A percentile compares a stretch with the other conserved stretches of the same genome.
These are phyloP conservation scores for Glaciozyma martinii DNA, from an alignment of 768 basidiomycete genomes.

Conservation along the genomic window DNA sequence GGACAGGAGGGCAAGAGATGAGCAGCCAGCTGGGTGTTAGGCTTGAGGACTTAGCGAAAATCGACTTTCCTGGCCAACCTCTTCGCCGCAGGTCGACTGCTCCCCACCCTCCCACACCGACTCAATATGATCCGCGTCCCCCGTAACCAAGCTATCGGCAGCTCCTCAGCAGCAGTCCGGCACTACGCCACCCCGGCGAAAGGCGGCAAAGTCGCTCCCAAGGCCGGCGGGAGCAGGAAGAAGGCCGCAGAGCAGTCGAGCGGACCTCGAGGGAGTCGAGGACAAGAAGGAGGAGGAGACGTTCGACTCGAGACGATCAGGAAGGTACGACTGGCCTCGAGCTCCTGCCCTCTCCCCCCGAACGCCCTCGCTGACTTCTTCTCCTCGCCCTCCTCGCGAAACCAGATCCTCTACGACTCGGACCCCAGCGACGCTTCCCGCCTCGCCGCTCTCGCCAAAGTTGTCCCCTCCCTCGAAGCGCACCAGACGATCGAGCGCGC, in stretches of 20 bases:
- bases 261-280: constrained; percentile 1
- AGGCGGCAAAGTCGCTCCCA: neutral
- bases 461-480: constrained; percentile 80
- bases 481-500: constrained; percentile 88
- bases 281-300: constrained; percentile 14
- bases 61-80: too few relatives aligned
- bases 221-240: constrained; percentile 1
- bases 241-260: neutral
- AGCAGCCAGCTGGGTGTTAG: too few relatives aligned
- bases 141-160: neutral
- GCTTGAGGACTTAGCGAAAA: too few relatives aligned
- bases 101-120: too few relatives aligned
- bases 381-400: neutral
- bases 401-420: constrained; percentile 25
- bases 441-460: constrained; percentile 55
- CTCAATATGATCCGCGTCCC: neutral
- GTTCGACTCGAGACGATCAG: constrained; percentile 18
- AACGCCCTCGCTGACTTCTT: neutral
- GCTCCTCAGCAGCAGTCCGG: neutral
- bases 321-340: constrained; percentile 3
- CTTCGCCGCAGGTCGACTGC: too few relatives aligned
- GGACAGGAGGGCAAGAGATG: too few relatives aligned
- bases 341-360: neutral
- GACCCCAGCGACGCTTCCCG: constrained; percentile 19
- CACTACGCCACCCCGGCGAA: constrained; percentile 1